Evolutionary conservation across 495 filamentous ascomycete genomes (phyloP), one percentile per base, ranked within the genome.

Genomic region (Hypoxylon fuscum): DNA sequence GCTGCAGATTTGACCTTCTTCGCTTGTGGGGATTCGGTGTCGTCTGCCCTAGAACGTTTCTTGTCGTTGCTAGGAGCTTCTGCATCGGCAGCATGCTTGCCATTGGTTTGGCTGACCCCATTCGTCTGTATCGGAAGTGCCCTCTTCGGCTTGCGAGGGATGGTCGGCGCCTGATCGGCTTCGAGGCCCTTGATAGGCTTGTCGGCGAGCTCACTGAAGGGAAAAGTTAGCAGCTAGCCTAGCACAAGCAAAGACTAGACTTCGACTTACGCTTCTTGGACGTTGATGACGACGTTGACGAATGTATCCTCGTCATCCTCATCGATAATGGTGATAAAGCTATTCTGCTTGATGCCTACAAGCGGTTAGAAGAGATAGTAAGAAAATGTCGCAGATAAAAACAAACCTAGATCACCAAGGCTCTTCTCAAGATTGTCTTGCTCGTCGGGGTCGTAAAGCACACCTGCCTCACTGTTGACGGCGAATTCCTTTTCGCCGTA

Each of bases 361-460:
- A 2, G 29, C 34, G 27, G 57, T 71, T 64, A 79, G 74, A 42
- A 29, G 20, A 15, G 49, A 43, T 22, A 5, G 21, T 37, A 58
- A 38, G 46, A 35, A 21, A 29, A 38, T 1, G 34, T 29, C 4
- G 49, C n/a, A 14, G 1, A 52, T 17, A 17, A 31, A 29, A 22
- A 64, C 72, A 87, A 78, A 68, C 91, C 92, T 1, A 96, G 79
- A n/a, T 96, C 90, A 15, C 73, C 79, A 22, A 98, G 82, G 40
- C 87, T 90, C 77, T 92, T 95, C 1, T 75, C 69, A 0, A 98
- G 76, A 60, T 97, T 95, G 58, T 96, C 93, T 5, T 92, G 91
- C 59, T 93, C 80, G 52, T 98, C 95, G 0, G 86, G 85, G 67
- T 97, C 95, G 68, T 96, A 99, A 4, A 98, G 79, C 6, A 89